Conservation (phyloP, 495 filamentous ascomycete species). For the Lasiosphaeria miniovina region DNA sequence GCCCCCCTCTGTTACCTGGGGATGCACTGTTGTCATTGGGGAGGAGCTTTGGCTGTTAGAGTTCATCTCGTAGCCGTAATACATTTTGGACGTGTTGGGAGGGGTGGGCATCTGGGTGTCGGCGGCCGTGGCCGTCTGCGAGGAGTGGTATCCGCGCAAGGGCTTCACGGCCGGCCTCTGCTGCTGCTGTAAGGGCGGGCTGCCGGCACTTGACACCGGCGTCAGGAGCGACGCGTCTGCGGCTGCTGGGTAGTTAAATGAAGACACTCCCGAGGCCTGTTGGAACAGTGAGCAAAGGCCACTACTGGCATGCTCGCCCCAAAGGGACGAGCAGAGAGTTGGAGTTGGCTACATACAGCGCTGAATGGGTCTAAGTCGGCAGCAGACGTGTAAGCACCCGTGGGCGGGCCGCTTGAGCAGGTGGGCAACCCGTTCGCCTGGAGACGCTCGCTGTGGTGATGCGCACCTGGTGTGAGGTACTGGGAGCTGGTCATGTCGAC, state of each 20-base stretch:
- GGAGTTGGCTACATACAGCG: conserved; percentile 24
- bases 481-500: conserved; percentile 32
- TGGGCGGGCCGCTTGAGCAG: conserved; percentile 21
- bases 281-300: conserved; percentile 6
- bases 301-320: not conserved
- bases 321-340: not conserved
- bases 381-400: conserved; percentile 24
- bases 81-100: conserved; percentile 41
- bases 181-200: conserved; percentile 41
- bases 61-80: conserved; percentile 35
- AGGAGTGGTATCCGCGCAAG: conserved; percentile 29
- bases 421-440: conserved; percentile 21
- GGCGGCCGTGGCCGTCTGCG: conserved; percentile 30
- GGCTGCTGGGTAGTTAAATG: conserved; percentile 42
- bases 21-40: conserved; percentile 34
- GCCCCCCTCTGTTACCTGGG: conserved; percentile 24
- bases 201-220: conserved; percentile 43
- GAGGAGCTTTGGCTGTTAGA: conserved; percentile 34
- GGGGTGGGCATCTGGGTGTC: conserved; percentile 42
- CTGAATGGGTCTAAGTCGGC: conserved; percentile 31
- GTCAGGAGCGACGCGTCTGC: conserved; percentile 46
- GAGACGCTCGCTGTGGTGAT: conserved; percentile 17
- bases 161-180: conserved; percentile 37
- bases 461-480: conserved; percentile 27
- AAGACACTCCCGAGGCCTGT: conserved; percentile 37